phyloP scores from a whole-genome alignment of 176 grass and related monocot species.

The Carex kokanica region DNA sequence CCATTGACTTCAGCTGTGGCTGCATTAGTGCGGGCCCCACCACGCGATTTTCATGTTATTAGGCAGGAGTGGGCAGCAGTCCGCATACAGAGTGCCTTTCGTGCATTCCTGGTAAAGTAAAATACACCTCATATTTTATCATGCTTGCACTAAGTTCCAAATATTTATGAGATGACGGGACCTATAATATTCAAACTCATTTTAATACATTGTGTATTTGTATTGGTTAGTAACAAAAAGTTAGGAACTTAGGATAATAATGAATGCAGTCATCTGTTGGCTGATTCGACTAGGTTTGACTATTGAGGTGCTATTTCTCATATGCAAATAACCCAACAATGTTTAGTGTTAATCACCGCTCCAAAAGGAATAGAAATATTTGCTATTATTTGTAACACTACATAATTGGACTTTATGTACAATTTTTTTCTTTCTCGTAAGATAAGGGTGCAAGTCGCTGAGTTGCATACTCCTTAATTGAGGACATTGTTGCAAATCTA shows the following conservation, averaged over 20 bases:
- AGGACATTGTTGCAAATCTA: not conserved
- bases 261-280: not conserved
- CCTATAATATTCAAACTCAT: not conserved
- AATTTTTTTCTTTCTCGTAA: not conserved
- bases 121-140: not conserved
- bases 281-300: not conserved
- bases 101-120: constrained; percentile 59
- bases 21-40: constrained; percentile 51
- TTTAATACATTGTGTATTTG: constrained; percentile 1
- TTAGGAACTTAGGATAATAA: not conserved
- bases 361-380: not conserved
- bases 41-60: constrained; percentile 58
- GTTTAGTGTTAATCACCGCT: not conserved
- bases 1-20: constrained; percentile 53
- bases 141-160: not conserved
- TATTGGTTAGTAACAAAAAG: not conserved
- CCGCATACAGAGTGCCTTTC: constrained; percentile 76
- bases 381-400: not conserved
- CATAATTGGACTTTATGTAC: not conserved
- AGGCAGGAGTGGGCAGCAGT: constrained; percentile 65
- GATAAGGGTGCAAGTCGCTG: not conserved
- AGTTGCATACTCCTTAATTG: not conserved
- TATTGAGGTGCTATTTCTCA: not conserved
- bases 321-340: not conserved
- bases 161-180: not conserved